Base-by-base conservation (phyloP, 1,139 yeast species). In the Protomyces gravidus region DNA sequence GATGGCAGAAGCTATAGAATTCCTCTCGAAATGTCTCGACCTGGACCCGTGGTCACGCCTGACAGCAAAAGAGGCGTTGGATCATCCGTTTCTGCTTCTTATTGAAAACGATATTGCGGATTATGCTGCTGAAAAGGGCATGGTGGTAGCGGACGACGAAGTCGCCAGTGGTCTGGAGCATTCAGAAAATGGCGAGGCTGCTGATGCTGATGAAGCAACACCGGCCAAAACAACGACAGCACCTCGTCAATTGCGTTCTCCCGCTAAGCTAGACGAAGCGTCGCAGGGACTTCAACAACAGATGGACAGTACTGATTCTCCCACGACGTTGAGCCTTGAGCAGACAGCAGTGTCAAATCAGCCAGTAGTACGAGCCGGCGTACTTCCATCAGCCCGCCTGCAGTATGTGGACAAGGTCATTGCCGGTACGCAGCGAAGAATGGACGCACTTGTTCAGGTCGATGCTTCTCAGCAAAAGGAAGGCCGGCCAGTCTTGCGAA, bases 41-140 rank as follows among this genome's bases (percentile, higher is more conserved):
- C 75, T 83, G 73, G 84, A 85, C 71, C 83, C 82, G 15, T 67
- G 72, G 30, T 77, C 79, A 60, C 75, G 94, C 55, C 70, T 75
- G 15, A 72, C 80, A 7, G 89, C 92, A 0, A 74, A 73, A 49
- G 80, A 81, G 50, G 80, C 85, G 2, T 72, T 85, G 61, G 69
- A 75, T 55, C 75, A 81, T 68, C 80, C 80, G 15, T 85, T 83
- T 66, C 82, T 85, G 21, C 28, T 23, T 17, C 32, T 17, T 6
- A 32, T 45, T 17, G 58, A 53, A 19, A 47, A 23, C 6, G 58
- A 53, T 36, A n/a, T 36, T 17, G 42, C 21, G 19, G 32, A 28
- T 2, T 27, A 6, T 27, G 32, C 9, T 5, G 42, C 42, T 30
- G 15, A 30, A 4, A 30, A 4, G 36, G n/a, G n/a, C n/a, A n/a